Evolutionary conservation across 306 rosid genomes (phyloP), one percentile per base, ranked within the genome.

Genomic region (Glycine soja): DNA sequence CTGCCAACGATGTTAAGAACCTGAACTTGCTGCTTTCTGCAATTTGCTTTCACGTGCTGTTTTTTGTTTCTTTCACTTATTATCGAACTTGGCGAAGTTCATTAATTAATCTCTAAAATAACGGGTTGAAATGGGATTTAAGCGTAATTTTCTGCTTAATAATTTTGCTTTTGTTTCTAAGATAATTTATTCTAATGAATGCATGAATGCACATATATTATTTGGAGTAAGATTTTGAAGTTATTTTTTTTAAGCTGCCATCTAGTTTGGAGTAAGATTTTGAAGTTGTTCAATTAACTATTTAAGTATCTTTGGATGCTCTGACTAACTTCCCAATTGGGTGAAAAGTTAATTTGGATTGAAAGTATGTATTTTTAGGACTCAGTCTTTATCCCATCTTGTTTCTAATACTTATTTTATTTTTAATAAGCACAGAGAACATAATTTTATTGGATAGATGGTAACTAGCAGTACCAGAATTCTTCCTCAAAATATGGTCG

Each of bases 251-350:
- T 24, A 32, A 24, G 30, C 30, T 24, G 30, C 30, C 30, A 24
- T 24, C 30, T 24, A n/a, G n/a, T 48, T n/a, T 45, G 62, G 71
- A 30, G 38, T 32, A 14, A 75, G 38, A 9, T 48, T 48, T 34
- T 43, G 52, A 57, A 7, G 6, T 51, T 7, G 58, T 59, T 24
- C 30, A 24, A 24, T 24, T 24, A 24, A 24, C 30, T 24, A 24
- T 24, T 67, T 73, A 75, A 85, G 47, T 64, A 46, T 53, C 89
- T 15, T 86, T 84, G 90, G 91, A 88, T 90, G 42, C 91, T 84
- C 86, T 88, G 90, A 86, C 88, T 63, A 79, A 61, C 77, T 77
- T 82, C 75, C 62, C 59, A 24, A 13, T 38, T 68, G 15, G 10
- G 57, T 45, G 67, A 52, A 62, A 80, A 72, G 75, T 10, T 66